Conservation (phyloP, 1,139 yeast genomes). For the Pichia sorboxylosa region DNA sequence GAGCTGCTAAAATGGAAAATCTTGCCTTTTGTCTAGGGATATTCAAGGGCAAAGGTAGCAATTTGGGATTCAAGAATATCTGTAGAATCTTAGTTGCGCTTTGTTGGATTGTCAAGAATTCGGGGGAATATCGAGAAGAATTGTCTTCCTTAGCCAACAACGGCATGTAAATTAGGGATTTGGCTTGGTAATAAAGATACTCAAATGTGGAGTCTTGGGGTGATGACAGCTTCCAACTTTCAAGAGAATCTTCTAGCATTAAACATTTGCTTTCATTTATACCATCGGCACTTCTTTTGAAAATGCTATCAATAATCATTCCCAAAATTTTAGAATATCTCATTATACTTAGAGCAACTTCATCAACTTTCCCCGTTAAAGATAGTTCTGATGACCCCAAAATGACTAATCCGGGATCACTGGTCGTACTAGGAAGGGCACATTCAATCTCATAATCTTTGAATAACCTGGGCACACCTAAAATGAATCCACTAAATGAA, state of each 20-base stretch:
- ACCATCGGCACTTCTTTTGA: slow-evolving; percentile 31
- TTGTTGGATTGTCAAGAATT: slow-evolving; percentile 58
- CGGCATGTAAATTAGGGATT: slow-evolving; percentile 70
- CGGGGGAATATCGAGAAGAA: slow-evolving; percentile 28
- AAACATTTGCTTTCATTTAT: slow-evolving; percentile 27
- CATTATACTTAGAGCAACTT: slow-evolving; percentile 52
- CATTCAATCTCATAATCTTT: slow-evolving; percentile 80
- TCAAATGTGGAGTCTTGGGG: slow-evolving; percentile 55
- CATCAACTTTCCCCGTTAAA: slow-evolving; percentile 59
- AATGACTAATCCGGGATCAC: slow-evolving; percentile 36
- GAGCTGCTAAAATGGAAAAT: slow-evolving; percentile 59
- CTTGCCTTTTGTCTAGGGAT: slow-evolving; percentile 59
- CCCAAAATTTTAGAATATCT: slow-evolving; percentile 67
- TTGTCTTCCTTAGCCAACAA: slow-evolving; percentile 39
- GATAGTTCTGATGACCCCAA: slow-evolving; percentile 43
- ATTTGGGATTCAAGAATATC: slow-evolving; percentile 29
- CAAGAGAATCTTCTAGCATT: slow-evolving; percentile 58
- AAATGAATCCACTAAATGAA: slow-evolving; percentile 57
- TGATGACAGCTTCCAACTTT: slow-evolving; percentile 67
- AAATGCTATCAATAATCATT: slow-evolving; percentile 54
- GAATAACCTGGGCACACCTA: slow-evolving; percentile 74
- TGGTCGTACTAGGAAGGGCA: slow-evolving; percentile 50
- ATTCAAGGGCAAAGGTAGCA: slow-evolving; percentile 61
- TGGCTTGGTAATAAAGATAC: slow-evolving; percentile 67
- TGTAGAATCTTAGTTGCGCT: slow-evolving; percentile 58